A percentile compares a stretch with the other conserved stretches of the same genome.
These are phyloP conservation scores for Podospora pseudoanserina DNA, from an alignment of 495 filamentous ascomycete species.

Conservation along the genomic window DNA sequence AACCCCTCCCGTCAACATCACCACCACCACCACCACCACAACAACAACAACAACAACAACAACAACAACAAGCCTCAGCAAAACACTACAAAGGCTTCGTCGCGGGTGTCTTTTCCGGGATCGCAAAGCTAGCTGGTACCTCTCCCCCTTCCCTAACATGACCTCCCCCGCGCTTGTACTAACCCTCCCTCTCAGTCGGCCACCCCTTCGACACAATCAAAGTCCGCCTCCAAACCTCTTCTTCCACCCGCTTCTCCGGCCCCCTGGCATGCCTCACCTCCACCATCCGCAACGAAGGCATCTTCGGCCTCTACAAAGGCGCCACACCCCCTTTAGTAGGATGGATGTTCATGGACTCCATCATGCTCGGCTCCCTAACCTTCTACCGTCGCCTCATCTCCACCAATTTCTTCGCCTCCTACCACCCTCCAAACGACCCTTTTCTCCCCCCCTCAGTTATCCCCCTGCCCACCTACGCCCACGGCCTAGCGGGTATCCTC, in stretches of 20 bases:
- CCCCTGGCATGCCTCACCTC: slow-evolving; percentile 82
- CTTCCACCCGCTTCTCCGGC: slow-evolving; percentile 70
- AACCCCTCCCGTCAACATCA: background rate
- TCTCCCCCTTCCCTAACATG: slow-evolving; percentile 11
- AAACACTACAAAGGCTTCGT: slow-evolving; percentile 83
- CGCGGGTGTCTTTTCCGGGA: slow-evolving; percentile 87
- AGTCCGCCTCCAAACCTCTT: slow-evolving; percentile 88
- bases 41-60: slow-evolving; percentile 11
- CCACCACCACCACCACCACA: slow-evolving; percentile 3
- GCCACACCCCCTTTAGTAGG: slow-evolving; percentile 86
- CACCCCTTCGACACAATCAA: slow-evolving; percentile 91
- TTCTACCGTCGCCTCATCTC: slow-evolving; percentile 80
- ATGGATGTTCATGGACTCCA: slow-evolving; percentile 97
- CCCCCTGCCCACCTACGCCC: slow-evolving; percentile 68
- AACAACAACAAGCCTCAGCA: slow-evolving; percentile 7
- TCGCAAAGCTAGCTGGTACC: slow-evolving; percentile 83
- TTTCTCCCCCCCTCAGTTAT: slow-evolving; percentile 79
- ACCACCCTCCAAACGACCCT: slow-evolving; percentile 64
- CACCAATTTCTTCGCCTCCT: slow-evolving; percentile 68
- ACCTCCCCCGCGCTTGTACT: background rate
- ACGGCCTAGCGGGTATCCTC: slow-evolving; percentile 81
- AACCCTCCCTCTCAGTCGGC: slow-evolving; percentile 36
- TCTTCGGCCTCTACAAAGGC: slow-evolving; percentile 81
- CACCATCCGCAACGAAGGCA: slow-evolving; percentile 75
- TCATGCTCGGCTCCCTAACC: slow-evolving; percentile 91